Base-by-base conservation (phyloP, 164 flowering plant genomes). In the Berberis thunbergii region DNA sequence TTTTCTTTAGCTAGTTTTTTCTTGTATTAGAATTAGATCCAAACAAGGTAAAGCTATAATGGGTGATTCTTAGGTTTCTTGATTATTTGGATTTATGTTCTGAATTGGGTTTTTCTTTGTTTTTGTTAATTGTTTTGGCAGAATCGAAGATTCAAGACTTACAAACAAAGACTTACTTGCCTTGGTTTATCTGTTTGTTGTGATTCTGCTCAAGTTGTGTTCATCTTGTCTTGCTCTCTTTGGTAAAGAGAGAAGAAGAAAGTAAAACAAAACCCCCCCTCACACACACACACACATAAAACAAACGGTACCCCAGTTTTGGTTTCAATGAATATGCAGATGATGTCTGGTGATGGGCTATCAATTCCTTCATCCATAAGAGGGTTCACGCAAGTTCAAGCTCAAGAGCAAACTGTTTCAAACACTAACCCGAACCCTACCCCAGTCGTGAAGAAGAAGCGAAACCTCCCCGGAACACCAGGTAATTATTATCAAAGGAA, bases 391-490 rank as follows among this genome's bases (percentile, higher is more conserved):
- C 76, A 77, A 66, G 79, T 80, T 46, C 73, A 65, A 12, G 66
- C 38, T 59, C 6, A 77, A 49, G 75, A 75, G 67, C 79, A 78
- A 61, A 80, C 64, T 59, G 61, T 75, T 54, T 26, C 3, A 54
- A 54, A 54, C 57, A 13, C 52, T 45, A 63, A 46, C 53, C 52
- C 63, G 4, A 64, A 57, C 60, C 13, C 77, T 10, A 49, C 26
- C 46, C 63, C 76, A 4, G 69, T 62, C 2, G 66, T 63, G 38
- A 87, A 85, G 74, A 77, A 71, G 71, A 85, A 82, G 72, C 72
- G 92, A 60, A 86, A 78, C 71, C 74, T 85, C 7, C 94, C 94
- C 41, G 94, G 90, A 67, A 84, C 71, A 1, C 94, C 94, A 77
- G 94, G 94, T 70, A 74, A 76, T 67, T 38, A 26, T 12, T 50